Percentiles rank a stretch among this genome's conserved stretches.
phyloP scores from a whole-genome alignment of 306 rosid species.

The Corylus avellana region DNA sequence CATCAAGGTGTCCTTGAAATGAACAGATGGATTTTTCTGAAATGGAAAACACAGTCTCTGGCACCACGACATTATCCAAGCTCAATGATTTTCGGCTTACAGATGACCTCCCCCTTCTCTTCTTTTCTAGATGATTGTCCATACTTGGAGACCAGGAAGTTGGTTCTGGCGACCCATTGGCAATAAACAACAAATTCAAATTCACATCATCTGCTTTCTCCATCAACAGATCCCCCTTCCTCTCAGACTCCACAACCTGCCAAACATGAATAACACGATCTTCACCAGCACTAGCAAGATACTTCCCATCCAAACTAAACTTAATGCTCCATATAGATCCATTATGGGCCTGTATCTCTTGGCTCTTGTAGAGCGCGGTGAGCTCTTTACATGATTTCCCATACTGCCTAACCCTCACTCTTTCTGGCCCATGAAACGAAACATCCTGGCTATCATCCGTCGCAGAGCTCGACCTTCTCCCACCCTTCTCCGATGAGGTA shows the following conservation, averaged over 20 bases:
- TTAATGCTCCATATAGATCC: slow-evolving; percentile 92
- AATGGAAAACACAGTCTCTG: slow-evolving; percentile 73
- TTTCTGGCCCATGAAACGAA: slow-evolving; percentile 84
- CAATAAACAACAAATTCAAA: slow-evolving; percentile 54
- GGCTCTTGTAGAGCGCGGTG: slow-evolving; percentile 75
- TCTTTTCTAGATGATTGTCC: slow-evolving; percentile 66
- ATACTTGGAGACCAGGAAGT: slow-evolving; percentile 47
- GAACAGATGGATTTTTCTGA: slow-evolving; percentile 89
- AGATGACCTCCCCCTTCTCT: slow-evolving; percentile 81
- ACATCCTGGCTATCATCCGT: slow-evolving; percentile 96
- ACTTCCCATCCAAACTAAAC: slow-evolving; percentile 97
- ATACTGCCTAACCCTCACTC: slow-evolving; percentile 77
- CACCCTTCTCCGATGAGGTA: slow-evolving; percentile 86
- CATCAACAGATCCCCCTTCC: slow-evolving; percentile 75
- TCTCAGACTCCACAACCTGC: slow-evolving; percentile 86
- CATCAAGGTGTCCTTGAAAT: slow-evolving; percentile 79
- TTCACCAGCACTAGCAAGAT: slow-evolving; percentile 96
- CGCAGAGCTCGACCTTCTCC: slow-evolving; percentile 92
- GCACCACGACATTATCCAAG: slow-evolving; percentile 70
- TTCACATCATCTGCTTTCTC: slow-evolving; percentile 67
- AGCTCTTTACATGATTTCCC: slow-evolving; percentile 85
- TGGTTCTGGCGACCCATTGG: slow-evolving; percentile 82
- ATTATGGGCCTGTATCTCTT: slow-evolving; percentile 91
- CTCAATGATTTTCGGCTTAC: slow-evolving; percentile 78
- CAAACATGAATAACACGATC: slow-evolving; percentile 93